phyloP scores from a whole-genome alignment of 2,329 filamentous ascomycete genomes.

The Talaromyces sp. region DNA sequence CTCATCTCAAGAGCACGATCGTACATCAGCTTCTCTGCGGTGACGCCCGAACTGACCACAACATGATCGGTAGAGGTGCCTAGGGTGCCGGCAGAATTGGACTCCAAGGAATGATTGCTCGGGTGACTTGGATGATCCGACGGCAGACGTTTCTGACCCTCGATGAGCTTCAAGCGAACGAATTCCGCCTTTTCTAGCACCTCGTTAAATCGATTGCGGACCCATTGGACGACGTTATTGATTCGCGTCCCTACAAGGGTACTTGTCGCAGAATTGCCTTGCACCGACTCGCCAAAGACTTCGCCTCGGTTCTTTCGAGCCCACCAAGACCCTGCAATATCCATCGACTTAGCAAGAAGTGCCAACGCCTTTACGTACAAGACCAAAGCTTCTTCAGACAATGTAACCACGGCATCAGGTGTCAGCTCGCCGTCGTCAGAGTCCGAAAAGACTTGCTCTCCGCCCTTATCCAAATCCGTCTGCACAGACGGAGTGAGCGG shows the following conservation, averaged over 20 bases:
- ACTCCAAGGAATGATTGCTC: conserved; percentile 64
- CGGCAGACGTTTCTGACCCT: conserved; percentile 79
- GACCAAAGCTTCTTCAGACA: conserved; percentile 92
- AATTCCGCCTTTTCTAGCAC: conserved; percentile 94
- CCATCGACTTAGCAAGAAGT: conserved; percentile 89
- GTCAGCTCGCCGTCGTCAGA: conserved; percentile 75
- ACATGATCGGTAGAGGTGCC: conserved; percentile 73
- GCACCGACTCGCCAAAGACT: conserved; percentile 44
- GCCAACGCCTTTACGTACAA: conserved; percentile 93
- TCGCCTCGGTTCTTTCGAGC: conserved; percentile 69
- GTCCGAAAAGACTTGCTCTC: conserved; percentile 38
- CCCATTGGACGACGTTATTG: conserved; percentile 94
- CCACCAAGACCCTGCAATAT: conserved; percentile 93
- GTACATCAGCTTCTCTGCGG: conserved; percentile 96
- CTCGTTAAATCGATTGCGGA: conserved; percentile 90
- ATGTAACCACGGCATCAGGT: conserved; percentile 73
- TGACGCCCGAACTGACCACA: conserved; percentile 79
- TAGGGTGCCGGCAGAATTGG: conserved; percentile 54
- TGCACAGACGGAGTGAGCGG: conserved; percentile 71
- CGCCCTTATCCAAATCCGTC: conserved; percentile 31
- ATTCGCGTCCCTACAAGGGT: conserved; percentile 65
- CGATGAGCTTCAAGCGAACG: conserved; percentile 80
- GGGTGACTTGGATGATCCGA: conserved; percentile 83
- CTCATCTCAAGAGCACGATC: conserved; percentile 97
- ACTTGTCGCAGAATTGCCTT: conserved; percentile 38